Base-by-base conservation (phyloP, 2,329 filamentous ascomycete genomes). In the Epichloe festucae region DNA sequence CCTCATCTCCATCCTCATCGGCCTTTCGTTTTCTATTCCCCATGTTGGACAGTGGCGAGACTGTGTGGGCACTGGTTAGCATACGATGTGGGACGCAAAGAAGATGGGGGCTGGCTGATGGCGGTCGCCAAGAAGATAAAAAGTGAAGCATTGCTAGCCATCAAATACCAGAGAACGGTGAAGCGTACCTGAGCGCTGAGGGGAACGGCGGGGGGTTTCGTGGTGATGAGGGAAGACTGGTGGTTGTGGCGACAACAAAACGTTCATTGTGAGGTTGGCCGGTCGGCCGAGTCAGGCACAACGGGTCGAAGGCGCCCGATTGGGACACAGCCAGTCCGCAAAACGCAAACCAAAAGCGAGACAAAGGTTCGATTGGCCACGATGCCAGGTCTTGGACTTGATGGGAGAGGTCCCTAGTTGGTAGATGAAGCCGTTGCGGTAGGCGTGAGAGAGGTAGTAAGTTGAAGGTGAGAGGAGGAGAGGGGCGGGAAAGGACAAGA, bases 21-120 rank as follows among this genome's bases (percentile, higher is more conserved):
- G 88, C 89, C 76, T 97, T 97, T 70, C 93, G 84, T 76, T 97
- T 97, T 59, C 78, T 74, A 60, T 68, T 72, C 17, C 67, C 59
- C 75, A 81, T 80, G 64, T 66, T 75, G 54, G 77, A 64, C 58
- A 77, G 74, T 8, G 78, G 74, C 56, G 66, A 64, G 46, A 65
- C 67, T 69, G 47, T 53, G 41, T 46, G 19, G 14, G 31, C 36
- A 50, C n/a, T 5, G 35, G 6, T 42, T 40, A 51, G 42, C 35
- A 17, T 4, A 31, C 17, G 15, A 52, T 27, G 38, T 6, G n/a
- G 34, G 8, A 36, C 34, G 27, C 15, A 23, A 17, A 5, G 14
- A 17, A n/a, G 10, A 17, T 17, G 21, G 40, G 10, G 14, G 3
- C 12, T n/a, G 5, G 27, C 3, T 8, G 7, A 11, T 14, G 34